phyloP scores from a whole-genome alignment of 768 basidiomycete species.

The Clavaria fumosa region DNA sequence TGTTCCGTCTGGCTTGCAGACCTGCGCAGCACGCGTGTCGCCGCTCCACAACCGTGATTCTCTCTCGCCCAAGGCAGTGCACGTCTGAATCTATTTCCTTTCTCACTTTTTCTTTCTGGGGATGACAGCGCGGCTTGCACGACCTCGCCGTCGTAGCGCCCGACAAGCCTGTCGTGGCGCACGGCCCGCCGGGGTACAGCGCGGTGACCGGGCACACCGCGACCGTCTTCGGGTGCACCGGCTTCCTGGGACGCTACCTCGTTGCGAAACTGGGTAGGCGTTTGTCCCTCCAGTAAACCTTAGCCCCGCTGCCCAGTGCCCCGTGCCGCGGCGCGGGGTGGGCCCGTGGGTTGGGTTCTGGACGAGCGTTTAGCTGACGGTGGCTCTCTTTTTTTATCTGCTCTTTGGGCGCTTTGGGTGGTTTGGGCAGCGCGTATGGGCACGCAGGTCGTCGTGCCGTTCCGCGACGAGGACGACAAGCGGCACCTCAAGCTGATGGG shows the following conservation, averaged over 20 bases:
- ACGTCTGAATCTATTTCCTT: too few relatives aligned
- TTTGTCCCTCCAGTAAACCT: neutral
- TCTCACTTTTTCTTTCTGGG: conserved; percentile 6
- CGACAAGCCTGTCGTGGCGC: conserved; percentile 51
- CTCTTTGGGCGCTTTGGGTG: too few relatives aligned
- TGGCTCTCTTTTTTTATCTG: too few relatives aligned
- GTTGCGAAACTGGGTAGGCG: conserved; percentile 80
- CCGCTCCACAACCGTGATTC: too few relatives aligned
- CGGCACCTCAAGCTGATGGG: conserved; percentile 86
- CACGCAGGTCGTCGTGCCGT: conserved; percentile 87
- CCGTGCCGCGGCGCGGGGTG: too few relatives aligned
- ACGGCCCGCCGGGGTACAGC: conserved; percentile 73
- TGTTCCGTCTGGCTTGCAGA: too few relatives aligned
- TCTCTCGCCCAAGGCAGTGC: too few relatives aligned
- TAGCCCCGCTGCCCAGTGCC: conserved; percentile 5
- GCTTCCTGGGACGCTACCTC: conserved; percentile 88
- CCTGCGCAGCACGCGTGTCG: too few relatives aligned
- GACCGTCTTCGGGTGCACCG: conserved; percentile 94
- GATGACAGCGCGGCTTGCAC: conserved; percentile 52
- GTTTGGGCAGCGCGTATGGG: conserved; percentile 65
- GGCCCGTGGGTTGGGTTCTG: too few relatives aligned
- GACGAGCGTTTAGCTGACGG: too few relatives aligned
- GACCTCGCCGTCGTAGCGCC: conserved; percentile 50
- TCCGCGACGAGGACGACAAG: conserved; percentile 88
- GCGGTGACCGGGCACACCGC: conserved; percentile 82